Conservation (phyloP, 2,329 filamentous ascomycete species). For the Blastomyces gilchristii region DNA sequence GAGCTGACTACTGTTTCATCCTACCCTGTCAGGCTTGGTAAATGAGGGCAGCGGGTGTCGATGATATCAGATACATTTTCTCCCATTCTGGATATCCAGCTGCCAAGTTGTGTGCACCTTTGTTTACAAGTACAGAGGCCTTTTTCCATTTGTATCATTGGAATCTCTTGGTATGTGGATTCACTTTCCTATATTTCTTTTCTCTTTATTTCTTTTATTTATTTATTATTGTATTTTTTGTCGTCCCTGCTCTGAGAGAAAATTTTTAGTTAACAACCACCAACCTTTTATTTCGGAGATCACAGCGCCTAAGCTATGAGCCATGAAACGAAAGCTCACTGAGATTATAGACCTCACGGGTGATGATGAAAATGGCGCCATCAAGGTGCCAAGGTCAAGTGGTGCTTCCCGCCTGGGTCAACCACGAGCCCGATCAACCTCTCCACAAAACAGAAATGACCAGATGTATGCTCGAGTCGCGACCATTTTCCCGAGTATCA, state of each 20-base stretch:
- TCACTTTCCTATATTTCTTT: not conserved
- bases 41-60: not conserved
- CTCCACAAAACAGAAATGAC: not conserved
- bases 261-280: not conserved
- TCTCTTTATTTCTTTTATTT: not conserved
- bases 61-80: not conserved
- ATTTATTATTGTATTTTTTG: not conserved
- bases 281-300: not conserved
- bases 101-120: not conserved
- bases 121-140: not conserved
- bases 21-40: not conserved
- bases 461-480: conserved; percentile 22
- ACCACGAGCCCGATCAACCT: not conserved
- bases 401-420: not conserved
- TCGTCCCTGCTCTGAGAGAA: not conserved
- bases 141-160: not conserved
- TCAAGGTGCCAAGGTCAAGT: not conserved
- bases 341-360: not conserved
- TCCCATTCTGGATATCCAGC: not conserved
- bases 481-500: conserved; percentile 41
- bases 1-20: not conserved
- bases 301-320: not conserved
- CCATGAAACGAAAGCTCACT: conserved; percentile 7
- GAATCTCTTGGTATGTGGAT: too few relatives aligned
- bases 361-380: conserved; percentile 1